A percentile compares a stretch with the other conserved stretches of the same genome.
phyloP scores from a whole-genome alignment of 768 basidiomycete genomes.

The Hemileccinum rubropunctum region DNA sequence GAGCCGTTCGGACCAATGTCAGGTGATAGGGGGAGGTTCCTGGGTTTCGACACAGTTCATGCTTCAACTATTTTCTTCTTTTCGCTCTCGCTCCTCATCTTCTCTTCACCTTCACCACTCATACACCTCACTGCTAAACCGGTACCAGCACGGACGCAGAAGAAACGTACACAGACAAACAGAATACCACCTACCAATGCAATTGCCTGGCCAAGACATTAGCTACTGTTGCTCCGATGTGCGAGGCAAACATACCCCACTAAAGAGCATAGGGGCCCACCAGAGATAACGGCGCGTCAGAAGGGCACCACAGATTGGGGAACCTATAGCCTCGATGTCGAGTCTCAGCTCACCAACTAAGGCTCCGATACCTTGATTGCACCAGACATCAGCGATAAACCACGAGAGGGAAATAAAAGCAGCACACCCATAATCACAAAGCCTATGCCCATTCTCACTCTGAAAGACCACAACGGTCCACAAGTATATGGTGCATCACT shows the following conservation, averaged over 20 bases:
- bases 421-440: slow-evolving; percentile 34
- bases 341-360: slow-evolving; percentile 14
- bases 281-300: slow-evolving; percentile 48
- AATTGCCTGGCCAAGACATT: slow-evolving; percentile 1
- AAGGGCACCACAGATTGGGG: slow-evolving; percentile 56
- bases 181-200: slow-evolving; percentile 4
- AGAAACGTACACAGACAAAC: slow-evolving; percentile 15
- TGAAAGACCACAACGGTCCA: not conserved
- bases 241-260: slow-evolving; percentile 33
- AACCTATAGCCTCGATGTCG: slow-evolving; percentile 32
- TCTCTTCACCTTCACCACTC: too few relatives aligned
- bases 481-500: not conserved
- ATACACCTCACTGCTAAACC: too few relatives aligned
- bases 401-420: not conserved
- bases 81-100: too few relatives aligned
- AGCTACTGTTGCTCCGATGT: not conserved
- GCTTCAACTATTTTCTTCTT: too few relatives aligned
- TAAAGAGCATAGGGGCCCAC: slow-evolving; percentile 56
- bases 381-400: not conserved
- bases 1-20: too few relatives aligned
- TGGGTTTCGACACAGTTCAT: too few relatives aligned
- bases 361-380: slow-evolving; percentile 19
- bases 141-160: not conserved
- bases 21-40: too few relatives aligned
- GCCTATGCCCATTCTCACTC: slow-evolving; percentile 44